A percentile compares a stretch with the other conserved stretches of the same genome.
Conservation (phyloP, 352 stramenopile species). For the Phytophthora sansomeana region DNA sequence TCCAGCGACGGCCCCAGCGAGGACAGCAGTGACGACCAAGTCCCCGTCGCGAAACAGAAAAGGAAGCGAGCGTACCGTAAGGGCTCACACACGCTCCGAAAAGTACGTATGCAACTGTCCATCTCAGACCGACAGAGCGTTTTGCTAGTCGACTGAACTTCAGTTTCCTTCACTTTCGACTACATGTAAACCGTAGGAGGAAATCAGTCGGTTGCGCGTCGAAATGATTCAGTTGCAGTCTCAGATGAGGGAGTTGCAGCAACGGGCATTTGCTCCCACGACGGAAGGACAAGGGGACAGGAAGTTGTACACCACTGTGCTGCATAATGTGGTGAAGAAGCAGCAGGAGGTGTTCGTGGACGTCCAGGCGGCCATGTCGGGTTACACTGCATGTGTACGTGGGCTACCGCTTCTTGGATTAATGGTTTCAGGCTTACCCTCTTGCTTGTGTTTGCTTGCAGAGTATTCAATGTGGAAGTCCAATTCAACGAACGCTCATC, state of each 20-base stretch:
- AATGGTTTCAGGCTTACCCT: background rate
- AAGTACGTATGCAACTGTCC: constrained; percentile 19
- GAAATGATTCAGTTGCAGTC: constrained; percentile 26
- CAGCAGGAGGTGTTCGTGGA: constrained; percentile 33
- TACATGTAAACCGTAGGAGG: constrained; percentile 17
- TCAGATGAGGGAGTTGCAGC: constrained; percentile 29
- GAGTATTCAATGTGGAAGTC: constrained; percentile 32
- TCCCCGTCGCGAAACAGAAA: background rate
- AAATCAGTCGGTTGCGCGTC: constrained; percentile 20
- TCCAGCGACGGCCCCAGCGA: background rate
- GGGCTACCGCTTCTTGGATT: background rate
- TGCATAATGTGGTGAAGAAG: constrained; percentile 25
- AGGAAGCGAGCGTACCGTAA: constrained; percentile 34
- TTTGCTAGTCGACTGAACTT: background rate
- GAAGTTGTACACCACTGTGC: constrained; percentile 15
- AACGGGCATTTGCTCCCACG: constrained; percentile 20
- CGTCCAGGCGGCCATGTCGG: constrained; percentile 28
- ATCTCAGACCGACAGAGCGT: background rate
- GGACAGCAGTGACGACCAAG: background rate
- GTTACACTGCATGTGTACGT: constrained; percentile 33
- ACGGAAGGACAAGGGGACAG: constrained; percentile 2
- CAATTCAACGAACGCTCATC: constrained; percentile 30
- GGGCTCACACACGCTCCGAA: constrained; percentile 33
- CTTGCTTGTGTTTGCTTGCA: constrained; percentile 1
- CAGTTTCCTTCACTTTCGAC: background rate